Conservation (phyloP, 176 grass and related monocot genomes). For the Puccinellia tenuiflora region DNA sequence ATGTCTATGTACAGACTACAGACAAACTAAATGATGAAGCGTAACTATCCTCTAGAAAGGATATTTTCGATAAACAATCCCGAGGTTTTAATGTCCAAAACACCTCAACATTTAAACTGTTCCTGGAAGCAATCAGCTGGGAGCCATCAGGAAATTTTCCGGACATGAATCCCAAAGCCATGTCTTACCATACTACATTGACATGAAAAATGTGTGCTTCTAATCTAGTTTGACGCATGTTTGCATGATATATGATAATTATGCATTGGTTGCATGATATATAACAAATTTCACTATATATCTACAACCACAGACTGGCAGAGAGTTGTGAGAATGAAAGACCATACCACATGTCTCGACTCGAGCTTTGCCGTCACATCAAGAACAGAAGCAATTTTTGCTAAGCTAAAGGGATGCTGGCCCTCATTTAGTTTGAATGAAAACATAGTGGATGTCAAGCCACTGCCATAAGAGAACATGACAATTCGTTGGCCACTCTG, state of each 20-base stretch:
- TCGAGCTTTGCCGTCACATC: slow-evolving; percentile 72
- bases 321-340: not conserved
- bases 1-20: not conserved
- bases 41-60: not conserved
- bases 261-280: not conserved
- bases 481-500: slow-evolving; percentile 72
- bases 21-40: not conserved
- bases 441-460: slow-evolving; percentile 77
- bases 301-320: not conserved
- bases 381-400: slow-evolving; percentile 69
- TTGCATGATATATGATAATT: not conserved
- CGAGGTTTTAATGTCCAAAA: slow-evolving; percentile 1
- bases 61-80: not conserved
- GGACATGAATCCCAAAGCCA: not conserved
- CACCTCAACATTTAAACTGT: not conserved
- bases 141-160: not conserved
- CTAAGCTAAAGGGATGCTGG: slow-evolving; percentile 71
- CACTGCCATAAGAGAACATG: slow-evolving; percentile 99
- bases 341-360: slow-evolving; percentile 69
- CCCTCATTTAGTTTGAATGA: slow-evolving; percentile 69
- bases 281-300: not conserved
- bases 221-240: not conserved
- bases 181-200: no score
- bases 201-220: not conserved
- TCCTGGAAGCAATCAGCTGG: not conserved